phyloP scores from a whole-genome alignment of 2,329 filamentous ascomycete species.

The Pyrenochaeta sp. region DNA sequence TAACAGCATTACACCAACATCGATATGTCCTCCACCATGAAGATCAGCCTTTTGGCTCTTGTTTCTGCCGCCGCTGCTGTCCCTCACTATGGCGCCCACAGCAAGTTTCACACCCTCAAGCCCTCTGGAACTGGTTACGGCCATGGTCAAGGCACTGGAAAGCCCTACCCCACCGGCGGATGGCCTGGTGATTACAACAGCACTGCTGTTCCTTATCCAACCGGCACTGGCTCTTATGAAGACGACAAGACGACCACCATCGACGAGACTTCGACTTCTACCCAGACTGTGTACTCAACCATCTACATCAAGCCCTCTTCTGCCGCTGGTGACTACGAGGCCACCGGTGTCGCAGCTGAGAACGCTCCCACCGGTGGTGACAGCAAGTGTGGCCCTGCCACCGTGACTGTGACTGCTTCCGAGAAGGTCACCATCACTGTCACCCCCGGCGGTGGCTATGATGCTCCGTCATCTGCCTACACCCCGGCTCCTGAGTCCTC shows the following conservation, averaged over 20 bases:
- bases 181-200: constrained; percentile 38
- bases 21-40: constrained; percentile 47
- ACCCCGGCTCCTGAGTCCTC: constrained; percentile 24
- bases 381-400: constrained; percentile 37
- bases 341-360: constrained; percentile 19
- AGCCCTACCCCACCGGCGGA: constrained; percentile 44
- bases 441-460: constrained; percentile 33
- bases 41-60: constrained; percentile 55
- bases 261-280: constrained; percentile 33
- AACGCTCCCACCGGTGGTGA: constrained; percentile 30
- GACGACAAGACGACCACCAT: constrained; percentile 37
- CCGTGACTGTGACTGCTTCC: constrained; percentile 51
- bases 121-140: constrained; percentile 13
- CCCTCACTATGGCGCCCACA: constrained; percentile 44
- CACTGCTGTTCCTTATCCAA: constrained; percentile 29
- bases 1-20: constrained; percentile 29
- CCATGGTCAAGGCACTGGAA: constrained; percentile 23
- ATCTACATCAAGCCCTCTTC: constrained; percentile 31
- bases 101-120: constrained; percentile 39
- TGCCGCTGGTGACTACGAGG: constrained; percentile 8
- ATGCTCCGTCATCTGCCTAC: constrained; percentile 11
- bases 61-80: constrained; percentile 51
- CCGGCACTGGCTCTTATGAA: constrained; percentile 28
- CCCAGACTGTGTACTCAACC: constrained; percentile 37
- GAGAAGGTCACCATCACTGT: constrained; percentile 54